Conservation (phyloP, 371 early-diverging fungal genomes). For the Apophysomyces ossiformis region DNA sequence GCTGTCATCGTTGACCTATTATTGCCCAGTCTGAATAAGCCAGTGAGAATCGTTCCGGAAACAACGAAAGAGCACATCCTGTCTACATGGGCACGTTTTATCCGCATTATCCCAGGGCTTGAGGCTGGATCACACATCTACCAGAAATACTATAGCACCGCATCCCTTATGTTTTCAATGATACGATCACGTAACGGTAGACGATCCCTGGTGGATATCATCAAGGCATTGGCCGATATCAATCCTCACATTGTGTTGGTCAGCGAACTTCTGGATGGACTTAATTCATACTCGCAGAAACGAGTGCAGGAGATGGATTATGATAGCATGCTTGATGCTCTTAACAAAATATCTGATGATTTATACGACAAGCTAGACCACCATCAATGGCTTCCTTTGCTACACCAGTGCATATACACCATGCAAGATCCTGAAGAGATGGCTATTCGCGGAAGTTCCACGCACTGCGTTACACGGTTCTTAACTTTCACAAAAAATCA, state of each 20-base stretch:
- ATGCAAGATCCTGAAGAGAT: conserved; percentile 87
- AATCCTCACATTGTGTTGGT: conserved; percentile 61
- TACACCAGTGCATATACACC: conserved; percentile 84
- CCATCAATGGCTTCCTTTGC: conserved; percentile 87
- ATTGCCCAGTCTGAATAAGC: conserved; percentile 80
- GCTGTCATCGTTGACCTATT: conserved; percentile 76
- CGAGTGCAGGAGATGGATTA: conserved; percentile 92
- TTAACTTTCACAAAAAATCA: conserved; percentile 49
- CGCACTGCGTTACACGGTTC: conserved; percentile 72
- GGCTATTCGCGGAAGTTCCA: conserved; percentile 85
- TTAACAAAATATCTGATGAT: conserved; percentile 71
- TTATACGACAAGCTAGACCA: conserved; percentile 62
- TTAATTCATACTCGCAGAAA: conserved; percentile 77
- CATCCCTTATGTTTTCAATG: conserved; percentile 65
- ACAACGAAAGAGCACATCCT: conserved; percentile 85
- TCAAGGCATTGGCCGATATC: conserved; percentile 66
- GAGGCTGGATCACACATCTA: conserved; percentile 46
- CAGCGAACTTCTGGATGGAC: conserved; percentile 62
- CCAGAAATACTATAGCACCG: conserved; percentile 59
- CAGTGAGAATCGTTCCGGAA: conserved; percentile 75
- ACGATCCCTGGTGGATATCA: conserved; percentile 61
- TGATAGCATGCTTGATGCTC: conserved; percentile 80
- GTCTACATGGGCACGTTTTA: conserved; percentile 73
- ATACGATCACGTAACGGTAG: conserved; percentile 64
- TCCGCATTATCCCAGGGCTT: conserved; percentile 60